Conservation (phyloP, 2,329 filamentous ascomycete species). For the Fusarium succisae region DNA sequence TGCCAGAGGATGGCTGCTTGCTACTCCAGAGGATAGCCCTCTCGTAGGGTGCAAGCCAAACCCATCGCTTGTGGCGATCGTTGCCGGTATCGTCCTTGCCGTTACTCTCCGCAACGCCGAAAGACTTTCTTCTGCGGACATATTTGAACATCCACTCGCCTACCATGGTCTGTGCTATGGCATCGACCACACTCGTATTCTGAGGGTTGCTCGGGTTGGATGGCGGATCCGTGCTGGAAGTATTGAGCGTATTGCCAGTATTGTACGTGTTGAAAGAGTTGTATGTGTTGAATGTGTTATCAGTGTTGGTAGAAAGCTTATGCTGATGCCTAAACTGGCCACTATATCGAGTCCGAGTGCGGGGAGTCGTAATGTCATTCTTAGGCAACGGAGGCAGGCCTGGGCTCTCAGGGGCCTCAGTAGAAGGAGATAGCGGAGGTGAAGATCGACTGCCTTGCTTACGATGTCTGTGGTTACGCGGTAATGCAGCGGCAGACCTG, state of each 20-base stretch:
- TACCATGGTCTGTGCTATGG: constrained; percentile 98
- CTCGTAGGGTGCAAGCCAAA: constrained; percentile 98
- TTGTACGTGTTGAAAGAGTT: constrained; percentile 65
- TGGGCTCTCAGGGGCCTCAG: constrained; percentile 74
- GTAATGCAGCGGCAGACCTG: constrained; percentile 81
- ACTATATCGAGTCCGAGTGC: constrained; percentile 53
- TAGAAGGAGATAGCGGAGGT: constrained; percentile 73
- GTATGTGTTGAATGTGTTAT: constrained; percentile 57
- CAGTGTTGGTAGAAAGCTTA: constrained; percentile 69
- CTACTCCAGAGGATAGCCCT: constrained; percentile 97
- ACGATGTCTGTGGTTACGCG: constrained; percentile 61
- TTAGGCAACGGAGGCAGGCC: constrained; percentile 76
- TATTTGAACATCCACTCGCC: constrained; percentile 98
- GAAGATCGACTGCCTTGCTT: constrained; percentile 68
- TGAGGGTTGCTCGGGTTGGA: constrained; percentile 66
- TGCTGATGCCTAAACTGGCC: constrained; percentile 61
- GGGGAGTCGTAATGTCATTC: constrained; percentile 75
- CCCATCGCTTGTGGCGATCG: constrained; percentile 94
- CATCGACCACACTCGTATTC: constrained; percentile 86
- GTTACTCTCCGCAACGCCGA: constrained; percentile 77
- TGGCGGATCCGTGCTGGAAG: constrained; percentile 51
- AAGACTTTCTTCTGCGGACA: constrained; percentile 86
- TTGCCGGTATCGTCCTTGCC: constrained; percentile 76
- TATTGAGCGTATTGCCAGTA: constrained; percentile 65
- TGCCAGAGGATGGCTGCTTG: constrained; percentile 91